phyloP scores from a whole-genome alignment of 2,329 filamentous ascomycete genomes.

The Fusarium odoratissimum region DNA sequence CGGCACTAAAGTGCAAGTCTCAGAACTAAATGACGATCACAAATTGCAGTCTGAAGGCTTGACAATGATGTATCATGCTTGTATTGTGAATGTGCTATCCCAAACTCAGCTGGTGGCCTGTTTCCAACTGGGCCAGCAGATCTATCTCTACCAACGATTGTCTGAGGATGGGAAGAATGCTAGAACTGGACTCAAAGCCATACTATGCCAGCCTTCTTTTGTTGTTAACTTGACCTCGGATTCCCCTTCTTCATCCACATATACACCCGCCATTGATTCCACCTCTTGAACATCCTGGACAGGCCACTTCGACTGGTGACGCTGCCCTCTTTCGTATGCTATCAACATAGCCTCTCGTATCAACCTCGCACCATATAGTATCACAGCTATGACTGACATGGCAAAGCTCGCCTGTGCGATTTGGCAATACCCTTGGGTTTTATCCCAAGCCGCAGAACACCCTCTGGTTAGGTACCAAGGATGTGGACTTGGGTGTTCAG shows the following conservation, averaged over 20 bases:
- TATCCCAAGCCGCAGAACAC: conserved; percentile 36
- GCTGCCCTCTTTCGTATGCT: conserved; percentile 22
- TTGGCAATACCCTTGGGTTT: conserved; percentile 29
- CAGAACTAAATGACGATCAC: conserved; percentile 19
- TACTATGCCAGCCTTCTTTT: neutral
- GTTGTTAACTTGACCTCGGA: neutral
- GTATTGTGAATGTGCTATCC: neutral
- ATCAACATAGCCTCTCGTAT: conserved; percentile 18
- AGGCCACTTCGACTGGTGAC: neutral
- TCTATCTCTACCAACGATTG: neutral
- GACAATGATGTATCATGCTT: neutral
- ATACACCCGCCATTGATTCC: conserved; percentile 7
- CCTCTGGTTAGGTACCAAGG: conserved; percentile 45
- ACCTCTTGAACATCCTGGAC: neutral
- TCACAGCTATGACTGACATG: conserved; percentile 34
- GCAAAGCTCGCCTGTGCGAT: conserved; percentile 39
- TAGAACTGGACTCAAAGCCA: conserved; percentile 48
- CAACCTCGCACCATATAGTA: conserved; percentile 33
- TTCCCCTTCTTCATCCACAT: conserved; percentile 13
- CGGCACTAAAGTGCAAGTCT: conserved; percentile 1
- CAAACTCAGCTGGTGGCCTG: neutral
- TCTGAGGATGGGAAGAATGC: conserved; percentile 46
- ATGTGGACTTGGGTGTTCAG: conserved; percentile 36
- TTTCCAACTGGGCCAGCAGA: too few relatives aligned
- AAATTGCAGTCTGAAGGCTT: conserved; percentile 5